Evolutionary conservation across 495 filamentous ascomycete species (phyloP).

Genomic region (Aspergillus indologenus): DNA sequence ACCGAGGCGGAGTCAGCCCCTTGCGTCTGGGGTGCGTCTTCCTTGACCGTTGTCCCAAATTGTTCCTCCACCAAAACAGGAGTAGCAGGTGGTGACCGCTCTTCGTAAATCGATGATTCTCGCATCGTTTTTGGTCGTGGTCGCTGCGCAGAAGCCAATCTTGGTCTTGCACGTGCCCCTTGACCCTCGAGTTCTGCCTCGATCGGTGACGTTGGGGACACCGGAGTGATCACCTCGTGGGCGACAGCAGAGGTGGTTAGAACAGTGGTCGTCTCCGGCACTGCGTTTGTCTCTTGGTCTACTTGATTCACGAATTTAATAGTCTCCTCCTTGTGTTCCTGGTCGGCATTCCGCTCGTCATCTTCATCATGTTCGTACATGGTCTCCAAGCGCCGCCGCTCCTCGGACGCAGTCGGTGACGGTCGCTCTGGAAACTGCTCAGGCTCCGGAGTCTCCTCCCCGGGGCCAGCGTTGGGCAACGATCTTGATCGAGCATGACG

Average conservation of each 20-base stretch:
- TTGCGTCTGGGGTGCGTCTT: slow-evolving; percentile 29
- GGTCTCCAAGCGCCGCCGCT: slow-evolving; percentile 35
- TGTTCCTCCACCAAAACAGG: slow-evolving; percentile 23
- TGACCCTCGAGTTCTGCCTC: slow-evolving; percentile 38
- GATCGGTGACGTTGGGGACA: slow-evolving; percentile 24
- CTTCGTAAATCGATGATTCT: slow-evolving; percentile 14
- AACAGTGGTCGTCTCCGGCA: slow-evolving; percentile 10
- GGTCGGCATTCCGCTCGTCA: slow-evolving; percentile 18
- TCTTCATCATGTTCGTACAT: slow-evolving; percentile 45
- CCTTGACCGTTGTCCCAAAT: slow-evolving; percentile 18
- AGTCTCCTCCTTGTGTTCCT: background rate
- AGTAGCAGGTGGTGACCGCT: slow-evolving; percentile 26
- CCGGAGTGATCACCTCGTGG: slow-evolving; percentile 20
- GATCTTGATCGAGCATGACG: slow-evolving; percentile 54
- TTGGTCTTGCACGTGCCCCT: slow-evolving; percentile 36
- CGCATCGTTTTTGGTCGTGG: slow-evolving; percentile 29
- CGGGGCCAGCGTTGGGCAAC: slow-evolving; percentile 43
- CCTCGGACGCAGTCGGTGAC: slow-evolving; percentile 33
- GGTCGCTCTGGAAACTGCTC: slow-evolving; percentile 22
- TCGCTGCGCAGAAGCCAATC: slow-evolving; percentile 30
- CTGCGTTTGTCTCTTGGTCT: slow-evolving; percentile 11
- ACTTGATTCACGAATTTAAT: slow-evolving; percentile 8
- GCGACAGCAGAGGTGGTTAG: slow-evolving; percentile 22
- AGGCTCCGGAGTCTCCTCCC: slow-evolving; percentile 17
- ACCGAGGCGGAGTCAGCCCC: slow-evolving; percentile 26